Evolutionary conservation across 2,329 filamentous ascomycete species (phyloP), one percentile per base, ranked within the genome.

Genomic region (Nannizzia gypsea): DNA sequence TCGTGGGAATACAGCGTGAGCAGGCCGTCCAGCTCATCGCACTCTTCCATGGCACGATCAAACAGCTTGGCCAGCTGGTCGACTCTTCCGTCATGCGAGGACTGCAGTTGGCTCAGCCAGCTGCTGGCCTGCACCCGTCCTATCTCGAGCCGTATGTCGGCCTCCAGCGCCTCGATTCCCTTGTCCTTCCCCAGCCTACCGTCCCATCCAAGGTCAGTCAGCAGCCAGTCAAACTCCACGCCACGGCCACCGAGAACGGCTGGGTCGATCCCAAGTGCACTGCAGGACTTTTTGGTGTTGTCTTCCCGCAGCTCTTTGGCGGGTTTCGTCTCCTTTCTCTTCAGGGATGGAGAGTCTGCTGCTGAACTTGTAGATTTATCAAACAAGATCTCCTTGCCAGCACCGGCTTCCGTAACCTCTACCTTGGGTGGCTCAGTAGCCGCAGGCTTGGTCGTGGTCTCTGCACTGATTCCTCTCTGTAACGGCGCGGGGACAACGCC

Each of bases 1-100:
- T 99, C 93, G 26, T 97, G 93, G 54, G 89, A 89, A 73, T 99
- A 99, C 36, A 99, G 76, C 0, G 93, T 99, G 58, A 99, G 78
- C 42, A 99, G 79, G 62, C 95, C 95, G 71, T 99, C 93, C 61
- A 99, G 79, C 75, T 97, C 92, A 67, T 99, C 95, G 68, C 93
- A 97, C 74, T 99, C 93, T 20, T 86, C 82, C 67, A 99, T 90
- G n/a, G 90, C 88, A 64, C 86, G 81, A 69, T 99, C 92, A 59
- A 99, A 86, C 59, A 95, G 85, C 60, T 78, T 83, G 67, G 92
- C 90, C 66, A 99, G 89, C 26, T 88, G 87, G 61, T 90, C 86
- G 1, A 96, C 88, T 61, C 92, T 84, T 63, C 93, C 90, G 70
- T 97, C 92, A 67, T 96, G 90, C 65, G 93, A 88, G 65, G 93